These are phyloP conservation scores for Halenospora varia DNA, from an alignment of 495 filamentous ascomycete genomes.

Conservation along the genomic window DNA sequence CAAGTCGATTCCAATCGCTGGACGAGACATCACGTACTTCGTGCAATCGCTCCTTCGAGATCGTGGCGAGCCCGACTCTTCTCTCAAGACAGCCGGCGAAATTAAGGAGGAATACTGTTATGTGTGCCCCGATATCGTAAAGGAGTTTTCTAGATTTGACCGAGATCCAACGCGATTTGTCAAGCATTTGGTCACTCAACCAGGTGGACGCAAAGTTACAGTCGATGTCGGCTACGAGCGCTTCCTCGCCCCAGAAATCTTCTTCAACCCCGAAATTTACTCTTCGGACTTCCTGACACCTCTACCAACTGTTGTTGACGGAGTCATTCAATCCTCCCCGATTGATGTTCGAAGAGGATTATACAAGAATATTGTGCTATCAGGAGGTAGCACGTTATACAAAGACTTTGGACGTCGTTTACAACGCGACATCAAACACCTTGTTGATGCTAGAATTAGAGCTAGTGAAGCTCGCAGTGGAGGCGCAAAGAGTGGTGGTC, in stretches of 20 bases:
- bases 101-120: constrained; percentile 99
- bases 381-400: constrained; percentile 93
- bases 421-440: constrained; percentile 92
- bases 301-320: constrained; percentile 87
- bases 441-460: constrained; percentile 87
- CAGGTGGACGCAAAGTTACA: constrained; percentile 76
- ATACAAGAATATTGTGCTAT: constrained; percentile 99
- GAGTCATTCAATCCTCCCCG: constrained; percentile 93
- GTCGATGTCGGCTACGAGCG: constrained; percentile 98
- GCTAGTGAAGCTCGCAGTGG: constrained; percentile 90
- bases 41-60: constrained; percentile 94
- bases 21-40: constrained; percentile 97
- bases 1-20: constrained; percentile 96
- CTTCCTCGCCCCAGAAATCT: constrained; percentile 97
- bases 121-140: constrained; percentile 96
- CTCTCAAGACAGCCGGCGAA: constrained; percentile 92
- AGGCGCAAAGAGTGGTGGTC: constrained; percentile 70
- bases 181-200: constrained; percentile 80
- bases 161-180: constrained; percentile 84
- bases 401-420: constrained; percentile 94
- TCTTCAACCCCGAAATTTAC: constrained; percentile 99
- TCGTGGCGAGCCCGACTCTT: constrained; percentile 93
- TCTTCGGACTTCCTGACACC: constrained; percentile 97
- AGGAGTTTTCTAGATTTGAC: constrained; percentile 92
- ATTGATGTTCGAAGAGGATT: constrained; percentile 95